Conservation (phyloP, 2,329 filamentous ascomycete genomes). For the Trichophyton equinum region DNA sequence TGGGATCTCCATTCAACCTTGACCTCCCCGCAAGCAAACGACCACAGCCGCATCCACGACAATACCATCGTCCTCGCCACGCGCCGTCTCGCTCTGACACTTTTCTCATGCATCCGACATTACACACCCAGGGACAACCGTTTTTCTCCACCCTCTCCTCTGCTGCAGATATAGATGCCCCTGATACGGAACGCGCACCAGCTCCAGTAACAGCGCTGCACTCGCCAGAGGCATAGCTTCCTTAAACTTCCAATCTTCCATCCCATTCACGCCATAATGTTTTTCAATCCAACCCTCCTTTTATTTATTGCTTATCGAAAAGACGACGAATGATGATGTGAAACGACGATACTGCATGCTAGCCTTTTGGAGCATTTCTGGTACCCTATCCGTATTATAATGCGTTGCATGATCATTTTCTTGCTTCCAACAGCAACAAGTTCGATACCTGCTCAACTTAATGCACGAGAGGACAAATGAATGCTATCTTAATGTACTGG, state of each 20-base stretch:
- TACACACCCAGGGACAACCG: background rate
- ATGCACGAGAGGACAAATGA: background rate
- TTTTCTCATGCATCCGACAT: constrained; percentile 20
- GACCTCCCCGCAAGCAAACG: constrained; percentile 24
- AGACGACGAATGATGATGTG: background rate
- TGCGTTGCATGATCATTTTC: background rate
- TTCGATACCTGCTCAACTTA: background rate
- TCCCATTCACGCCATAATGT: background rate
- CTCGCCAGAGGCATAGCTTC: background rate
- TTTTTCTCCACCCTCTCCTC: background rate
- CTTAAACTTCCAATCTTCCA: background rate
- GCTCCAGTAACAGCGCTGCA: background rate
- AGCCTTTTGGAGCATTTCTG: background rate
- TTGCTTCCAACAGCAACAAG: background rate
- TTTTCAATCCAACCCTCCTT: background rate
- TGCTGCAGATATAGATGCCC: background rate
- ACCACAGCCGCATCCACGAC: constrained; percentile 13
- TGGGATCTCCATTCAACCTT: constrained; percentile 37
- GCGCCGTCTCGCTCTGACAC: constrained; percentile 34
- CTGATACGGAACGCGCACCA: background rate
- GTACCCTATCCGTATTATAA: background rate
- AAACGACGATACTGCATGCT: background rate
- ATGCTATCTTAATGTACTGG: background rate
- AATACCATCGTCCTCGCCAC: constrained; percentile 23
- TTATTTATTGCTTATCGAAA: background rate